phyloP scores from a whole-genome alignment of 1,139 yeast species.

The Blastobotrys serpentis region DNA sequence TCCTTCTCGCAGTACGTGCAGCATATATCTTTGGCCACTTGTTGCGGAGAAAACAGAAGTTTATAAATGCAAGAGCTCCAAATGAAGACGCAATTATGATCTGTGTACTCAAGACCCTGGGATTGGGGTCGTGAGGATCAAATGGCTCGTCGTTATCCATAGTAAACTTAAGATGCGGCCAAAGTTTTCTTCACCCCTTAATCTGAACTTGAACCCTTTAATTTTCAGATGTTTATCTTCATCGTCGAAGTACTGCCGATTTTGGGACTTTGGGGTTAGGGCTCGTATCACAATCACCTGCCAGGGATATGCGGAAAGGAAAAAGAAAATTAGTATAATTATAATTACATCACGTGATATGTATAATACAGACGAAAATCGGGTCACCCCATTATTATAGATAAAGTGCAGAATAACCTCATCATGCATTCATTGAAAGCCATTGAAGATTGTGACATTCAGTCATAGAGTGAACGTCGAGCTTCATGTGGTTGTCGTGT shows the following conservation, averaged over 20 bases:
- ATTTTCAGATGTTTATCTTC: neutral
- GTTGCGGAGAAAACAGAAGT: conserved; percentile 62
- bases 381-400: too few relatives aligned
- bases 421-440: too few relatives aligned
- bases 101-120: conserved; percentile 32
- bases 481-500: too few relatives aligned
- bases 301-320: neutral
- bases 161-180: too few relatives aligned
- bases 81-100: conserved; percentile 55
- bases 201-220: neutral
- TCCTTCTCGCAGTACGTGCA: conserved; percentile 43
- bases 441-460: too few relatives aligned
- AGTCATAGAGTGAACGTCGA: too few relatives aligned
- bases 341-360: conserved; percentile 1
- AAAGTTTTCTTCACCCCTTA: neutral
- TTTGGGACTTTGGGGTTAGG: neutral
- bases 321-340: neutral
- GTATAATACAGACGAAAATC: too few relatives aligned
- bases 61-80: conserved; percentile 62
- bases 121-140: conserved; percentile 19
- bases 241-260: neutral
- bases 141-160: conserved; percentile 5
- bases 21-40: conserved; percentile 74
- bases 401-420: too few relatives aligned
- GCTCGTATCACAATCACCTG: neutral